phyloP scores from a whole-genome alignment of 345 rosid species.

The Sonneratia caseolaris region DNA sequence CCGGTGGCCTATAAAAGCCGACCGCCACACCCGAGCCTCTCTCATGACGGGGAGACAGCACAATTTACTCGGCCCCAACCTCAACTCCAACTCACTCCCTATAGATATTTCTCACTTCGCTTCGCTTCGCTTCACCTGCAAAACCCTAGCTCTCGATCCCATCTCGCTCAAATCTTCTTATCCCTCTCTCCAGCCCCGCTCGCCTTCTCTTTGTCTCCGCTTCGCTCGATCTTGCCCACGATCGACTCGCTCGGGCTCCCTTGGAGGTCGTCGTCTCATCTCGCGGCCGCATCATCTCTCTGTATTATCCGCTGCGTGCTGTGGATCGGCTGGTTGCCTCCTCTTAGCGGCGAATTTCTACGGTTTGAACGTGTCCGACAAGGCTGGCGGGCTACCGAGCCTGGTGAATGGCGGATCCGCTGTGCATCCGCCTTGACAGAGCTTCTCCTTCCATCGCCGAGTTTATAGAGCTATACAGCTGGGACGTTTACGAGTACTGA shows the following conservation, averaged over 20 bases:
- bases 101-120: not conserved
- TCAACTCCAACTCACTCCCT: not conserved
- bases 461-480: conserved; percentile 21
- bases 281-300: not conserved
- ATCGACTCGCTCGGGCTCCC: too few species aligned
- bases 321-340: not conserved
- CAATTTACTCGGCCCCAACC: too few species aligned
- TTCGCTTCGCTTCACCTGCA: conserved; percentile 12
- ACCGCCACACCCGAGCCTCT: too few species aligned
- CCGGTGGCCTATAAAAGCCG: too few species aligned
- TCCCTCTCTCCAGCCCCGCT: conserved; percentile 1
- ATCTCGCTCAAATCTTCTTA: not conserved
- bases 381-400: conserved; percentile 33
- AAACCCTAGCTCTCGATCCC: conserved; percentile 32
- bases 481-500: conserved; percentile 32
- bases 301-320: not conserved
- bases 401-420: conserved; percentile 64
- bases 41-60: too few species aligned
- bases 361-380: conserved; percentile 23
- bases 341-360: not conserved
- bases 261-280: too few species aligned
- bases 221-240: too few species aligned
- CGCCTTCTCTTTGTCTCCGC: conserved; percentile 1
- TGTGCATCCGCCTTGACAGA: conserved; percentile 30
- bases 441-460: conserved; percentile 9